Percentiles rank a stretch among this genome's conserved stretches.
Conservation (phyloP, 805 yeast genomes). For the Ogataea saltuana region DNA sequence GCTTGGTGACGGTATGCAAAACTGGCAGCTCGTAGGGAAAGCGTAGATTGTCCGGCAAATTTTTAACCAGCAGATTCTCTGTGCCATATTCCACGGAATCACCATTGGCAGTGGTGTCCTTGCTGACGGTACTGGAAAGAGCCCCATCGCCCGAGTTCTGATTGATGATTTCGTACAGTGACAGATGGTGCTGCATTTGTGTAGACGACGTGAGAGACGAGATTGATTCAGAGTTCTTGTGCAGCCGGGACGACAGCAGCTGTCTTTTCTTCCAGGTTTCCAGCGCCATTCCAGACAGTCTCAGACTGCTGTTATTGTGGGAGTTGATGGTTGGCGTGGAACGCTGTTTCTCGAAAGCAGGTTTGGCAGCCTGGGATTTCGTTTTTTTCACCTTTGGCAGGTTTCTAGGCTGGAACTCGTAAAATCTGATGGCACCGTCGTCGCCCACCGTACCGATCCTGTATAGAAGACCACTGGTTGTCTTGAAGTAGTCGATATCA, state of each 20-base stretch:
- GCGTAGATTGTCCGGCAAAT: neutral
- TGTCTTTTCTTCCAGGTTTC: slow-evolving; percentile 18
- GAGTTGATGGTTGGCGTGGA: slow-evolving; percentile 19
- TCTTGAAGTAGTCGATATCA: slow-evolving; percentile 42
- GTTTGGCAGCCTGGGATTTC: slow-evolving; percentile 17
- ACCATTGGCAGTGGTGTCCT: neutral
- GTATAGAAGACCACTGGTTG: slow-evolving; percentile 38
- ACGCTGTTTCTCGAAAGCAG: slow-evolving; percentile 16
- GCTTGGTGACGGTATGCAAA: slow-evolving; percentile 30
- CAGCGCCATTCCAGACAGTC: slow-evolving; percentile 13
- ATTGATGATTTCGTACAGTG: slow-evolving; percentile 31
- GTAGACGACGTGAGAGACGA: slow-evolving; percentile 34
- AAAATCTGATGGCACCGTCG: slow-evolving; percentile 51
- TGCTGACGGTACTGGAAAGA: slow-evolving; percentile 6
- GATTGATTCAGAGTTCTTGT: slow-evolving; percentile 28
- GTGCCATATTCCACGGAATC: neutral
- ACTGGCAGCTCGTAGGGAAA: slow-evolving; percentile 5
- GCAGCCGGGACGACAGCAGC: slow-evolving; percentile 12
- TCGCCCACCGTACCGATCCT: slow-evolving; percentile 57
- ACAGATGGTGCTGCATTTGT: slow-evolving; percentile 26
- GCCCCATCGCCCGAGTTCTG: slow-evolving; percentile 20
- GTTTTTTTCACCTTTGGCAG: slow-evolving; percentile 37
- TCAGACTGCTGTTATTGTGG: slow-evolving; percentile 9
- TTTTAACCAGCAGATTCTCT: slow-evolving; percentile 3
- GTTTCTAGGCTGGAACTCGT: slow-evolving; percentile 54